Evolutionary conservation across 805 yeast genomes (phyloP), one percentile per base, ranked within the genome.

Genomic region (Suhomyces tanzawaensis): DNA sequence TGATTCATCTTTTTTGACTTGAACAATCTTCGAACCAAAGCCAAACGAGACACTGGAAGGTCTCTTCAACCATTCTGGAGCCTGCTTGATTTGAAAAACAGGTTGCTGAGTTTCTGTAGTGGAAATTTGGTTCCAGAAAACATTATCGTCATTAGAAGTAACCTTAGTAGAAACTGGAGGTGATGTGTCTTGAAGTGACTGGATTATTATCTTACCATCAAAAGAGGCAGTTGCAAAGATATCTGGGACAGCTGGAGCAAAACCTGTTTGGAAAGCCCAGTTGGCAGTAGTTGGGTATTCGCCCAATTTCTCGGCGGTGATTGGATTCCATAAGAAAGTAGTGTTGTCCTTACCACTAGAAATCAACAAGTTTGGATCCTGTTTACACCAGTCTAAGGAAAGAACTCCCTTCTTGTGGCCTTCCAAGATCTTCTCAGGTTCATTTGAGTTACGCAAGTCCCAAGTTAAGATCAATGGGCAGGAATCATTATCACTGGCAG

Each of bases 271-370:
- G 66, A 89, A 93, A 11, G 86, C 82, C 99, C 99, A 93, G 62
- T 88, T 90, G 25, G 95, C 85, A 24, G 95, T 77, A 9, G 95
- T 77, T 37, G 98, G 97, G 60, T 86, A 93, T 55, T 87, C 85
- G 4, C 93, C 95, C 46, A 91, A 66, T 53, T 78, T 75, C 40
- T 68, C 69, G 32, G 90, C 95, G 15, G 75, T 64, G 37, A 77
- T 65, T 19, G 97, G 96, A 60, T 93, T 88, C 99, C 99, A 93
- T 50, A 93, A 68, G 45, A 81, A 65, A 4, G 95, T 87, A 22
- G 87, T 69, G 58, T 89, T 89, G 62, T 93, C 99, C 53, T 87
- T 85, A 42, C 97, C 97, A 57, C 91, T 77, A n/a, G 97, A 86
- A 29, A 93, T 66, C 51, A 93, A 70, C 47, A 93, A 71, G 34